A percentile compares a stretch with the other conserved stretches of the same genome.
These are phyloP conservation scores for Multifurca ochricompacta DNA, from an alignment of 768 basidiomycete genomes.

Conservation along the genomic window DNA sequence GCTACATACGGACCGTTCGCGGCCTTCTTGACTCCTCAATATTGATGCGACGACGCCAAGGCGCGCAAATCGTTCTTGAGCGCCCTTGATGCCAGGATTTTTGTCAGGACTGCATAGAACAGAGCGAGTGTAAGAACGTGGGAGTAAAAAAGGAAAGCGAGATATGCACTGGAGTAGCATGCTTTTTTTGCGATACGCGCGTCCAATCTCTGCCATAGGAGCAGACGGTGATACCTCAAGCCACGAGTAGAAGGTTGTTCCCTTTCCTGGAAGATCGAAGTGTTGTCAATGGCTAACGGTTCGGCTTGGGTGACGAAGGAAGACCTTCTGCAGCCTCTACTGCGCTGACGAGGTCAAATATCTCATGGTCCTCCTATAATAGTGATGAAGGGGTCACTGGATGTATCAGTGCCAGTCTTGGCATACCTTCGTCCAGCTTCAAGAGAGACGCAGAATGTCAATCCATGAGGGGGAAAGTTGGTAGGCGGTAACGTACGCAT, in stretches of 20 bases:
- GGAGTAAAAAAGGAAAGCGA: background rate
- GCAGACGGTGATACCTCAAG: conserved; percentile 74
- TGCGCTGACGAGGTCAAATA: conserved; percentile 85
- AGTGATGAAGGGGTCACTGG: background rate
- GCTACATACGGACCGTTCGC: conserved; percentile 52
- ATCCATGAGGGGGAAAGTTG: background rate
- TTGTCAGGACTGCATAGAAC: conserved; percentile 73
- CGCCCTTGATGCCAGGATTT: conserved; percentile 74
- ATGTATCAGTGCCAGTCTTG: background rate
- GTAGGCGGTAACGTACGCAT: conserved; percentile 44
- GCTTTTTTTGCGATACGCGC: conserved; percentile 89
- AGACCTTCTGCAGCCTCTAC: conserved; percentile 74
- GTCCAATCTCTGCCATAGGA: conserved; percentile 65
- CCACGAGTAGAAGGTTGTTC: conserved; percentile 95
- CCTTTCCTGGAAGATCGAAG: conserved; percentile 47
- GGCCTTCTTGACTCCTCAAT: conserved; percentile 63
- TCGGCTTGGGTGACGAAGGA: conserved; percentile 9
- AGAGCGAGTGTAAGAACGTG: background rate
- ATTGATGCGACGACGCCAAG: conserved; percentile 82
- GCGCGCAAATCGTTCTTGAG: conserved; percentile 87
- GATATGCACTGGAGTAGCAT: conserved; percentile 75
- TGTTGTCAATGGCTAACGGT: background rate
- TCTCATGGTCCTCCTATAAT: conserved; percentile 84
- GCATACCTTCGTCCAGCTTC: conserved; percentile 64
- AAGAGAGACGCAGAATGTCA: conserved; percentile 5